Evolutionary conservation across 495 filamentous ascomycete genomes (phyloP).

Genomic region (Physcia stellaris): DNA sequence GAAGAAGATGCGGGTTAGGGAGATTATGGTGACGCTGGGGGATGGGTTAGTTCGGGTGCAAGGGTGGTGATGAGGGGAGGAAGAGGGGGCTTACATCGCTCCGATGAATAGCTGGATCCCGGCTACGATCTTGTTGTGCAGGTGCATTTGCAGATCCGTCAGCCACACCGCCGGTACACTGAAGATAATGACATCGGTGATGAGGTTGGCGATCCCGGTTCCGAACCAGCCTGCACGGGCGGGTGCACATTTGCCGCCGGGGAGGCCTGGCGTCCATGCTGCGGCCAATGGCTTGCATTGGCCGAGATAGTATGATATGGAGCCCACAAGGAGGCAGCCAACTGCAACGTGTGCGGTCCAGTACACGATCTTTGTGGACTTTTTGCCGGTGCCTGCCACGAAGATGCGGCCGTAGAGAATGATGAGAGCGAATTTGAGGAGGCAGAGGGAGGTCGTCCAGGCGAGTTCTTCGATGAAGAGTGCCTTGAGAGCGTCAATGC

Average conservation of each 20-base stretch:
- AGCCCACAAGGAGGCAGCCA: slow-evolving; percentile 3
- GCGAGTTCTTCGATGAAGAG: slow-evolving; percentile 7
- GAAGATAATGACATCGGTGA: slow-evolving; percentile 7
- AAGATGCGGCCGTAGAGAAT: slow-evolving; percentile 5
- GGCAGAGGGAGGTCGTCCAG: slow-evolving; percentile 9
- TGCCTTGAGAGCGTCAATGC: not conserved
- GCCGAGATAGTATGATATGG: slow-evolving; percentile 5
- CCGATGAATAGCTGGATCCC: slow-evolving; percentile 6
- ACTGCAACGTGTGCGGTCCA: slow-evolving; percentile 1
- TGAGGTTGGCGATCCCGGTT: slow-evolving; percentile 7
- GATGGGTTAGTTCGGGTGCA: not conserved
- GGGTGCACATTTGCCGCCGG: slow-evolving; percentile 2
- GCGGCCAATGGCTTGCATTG: slow-evolving; percentile 3
- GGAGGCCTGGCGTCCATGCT: slow-evolving; percentile 3
- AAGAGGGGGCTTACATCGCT: slow-evolving; percentile 3
- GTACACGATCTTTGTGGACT: not conserved
- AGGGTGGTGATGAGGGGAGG: not conserved
- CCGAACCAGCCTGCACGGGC: slow-evolving; percentile 5
- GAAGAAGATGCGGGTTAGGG: slow-evolving; percentile 8
- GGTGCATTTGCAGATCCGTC: slow-evolving; percentile 6
- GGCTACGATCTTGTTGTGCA: slow-evolving; percentile 7
- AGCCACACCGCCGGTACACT: slow-evolving; percentile 8
- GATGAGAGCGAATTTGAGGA: slow-evolving; percentile 8
- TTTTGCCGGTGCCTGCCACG: slow-evolving; percentile 2
- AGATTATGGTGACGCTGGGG: slow-evolving; percentile 6